Evolutionary conservation across 495 filamentous ascomycete species (phyloP).

Genomic region (Penicillium cataractarum): DNA sequence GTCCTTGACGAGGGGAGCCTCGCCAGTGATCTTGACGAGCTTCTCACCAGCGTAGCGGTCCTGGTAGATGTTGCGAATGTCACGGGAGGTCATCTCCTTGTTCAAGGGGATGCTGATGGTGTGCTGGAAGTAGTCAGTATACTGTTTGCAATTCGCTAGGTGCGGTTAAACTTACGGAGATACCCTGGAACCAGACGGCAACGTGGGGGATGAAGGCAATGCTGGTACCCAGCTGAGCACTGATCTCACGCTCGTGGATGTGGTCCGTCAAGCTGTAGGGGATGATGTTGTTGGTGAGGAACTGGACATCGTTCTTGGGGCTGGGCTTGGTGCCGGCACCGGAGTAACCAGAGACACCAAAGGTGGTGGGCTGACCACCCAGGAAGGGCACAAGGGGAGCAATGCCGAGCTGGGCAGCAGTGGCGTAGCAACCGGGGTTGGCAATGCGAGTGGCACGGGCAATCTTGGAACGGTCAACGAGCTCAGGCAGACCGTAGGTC

Average conservation of each 20-base stretch:
- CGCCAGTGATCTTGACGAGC: constrained; percentile 88
- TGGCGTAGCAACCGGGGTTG: constrained; percentile 97
- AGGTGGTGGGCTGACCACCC: constrained; percentile 79
- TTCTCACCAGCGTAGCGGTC: constrained; percentile 95
- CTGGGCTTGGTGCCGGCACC: constrained; percentile 95
- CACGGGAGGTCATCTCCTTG: constrained; percentile 81
- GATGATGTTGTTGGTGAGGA: constrained; percentile 86
- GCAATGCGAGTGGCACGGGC: constrained; percentile 83
- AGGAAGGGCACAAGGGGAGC: constrained; percentile 80
- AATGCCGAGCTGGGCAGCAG: constrained; percentile 92
- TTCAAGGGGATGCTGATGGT: constrained; percentile 88
- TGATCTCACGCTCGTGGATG: constrained; percentile 94
- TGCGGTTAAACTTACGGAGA: constrained; percentile 55
- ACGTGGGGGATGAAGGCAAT: constrained; percentile 95
- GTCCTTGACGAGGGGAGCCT: constrained; percentile 83
- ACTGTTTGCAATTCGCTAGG: not conserved
- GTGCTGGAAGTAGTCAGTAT: constrained; percentile 53
- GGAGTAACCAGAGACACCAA: constrained; percentile 95
- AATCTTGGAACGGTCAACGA: constrained; percentile 76
- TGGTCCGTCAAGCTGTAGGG: constrained; percentile 93
- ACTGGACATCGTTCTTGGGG: constrained; percentile 92
- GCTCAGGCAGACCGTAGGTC: constrained; percentile 95
- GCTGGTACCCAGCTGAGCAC: constrained; percentile 70
- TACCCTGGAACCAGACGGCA: constrained; percentile 96
- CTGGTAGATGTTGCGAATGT: constrained; percentile 93